Conservation (phyloP, 2,329 filamentous ascomycete genomes). For the Arachnomyces sp. region DNA sequence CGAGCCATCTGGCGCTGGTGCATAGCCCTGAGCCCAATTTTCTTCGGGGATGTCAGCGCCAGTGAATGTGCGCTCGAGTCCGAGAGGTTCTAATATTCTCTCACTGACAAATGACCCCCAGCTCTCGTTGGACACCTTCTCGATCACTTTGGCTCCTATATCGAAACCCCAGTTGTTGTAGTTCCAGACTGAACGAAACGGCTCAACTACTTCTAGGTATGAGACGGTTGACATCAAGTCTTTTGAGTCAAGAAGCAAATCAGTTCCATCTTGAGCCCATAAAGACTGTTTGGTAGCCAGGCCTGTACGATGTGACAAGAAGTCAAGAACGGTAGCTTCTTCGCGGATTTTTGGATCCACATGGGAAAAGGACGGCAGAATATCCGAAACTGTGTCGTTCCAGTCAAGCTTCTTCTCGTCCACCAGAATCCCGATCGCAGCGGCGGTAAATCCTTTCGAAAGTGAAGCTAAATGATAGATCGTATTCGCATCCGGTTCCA, state of each 20-base stretch:
- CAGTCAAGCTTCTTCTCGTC: conserved; percentile 17
- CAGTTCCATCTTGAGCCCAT: no score
- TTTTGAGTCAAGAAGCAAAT: conserved; percentile 10
- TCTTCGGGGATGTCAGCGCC: conserved; percentile 8
- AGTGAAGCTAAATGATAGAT: conserved; percentile 21
- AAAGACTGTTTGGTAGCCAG: no score
- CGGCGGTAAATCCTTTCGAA: conserved; percentile 21
- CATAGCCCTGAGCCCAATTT: conserved; percentile 16
- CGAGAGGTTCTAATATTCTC: conserved; percentile 18
- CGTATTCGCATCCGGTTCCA: conserved; percentile 15
- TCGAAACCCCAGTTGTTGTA: conserved; percentile 23
- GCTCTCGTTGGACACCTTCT: conserved; percentile 14
- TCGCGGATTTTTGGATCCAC: conserved; percentile 12
- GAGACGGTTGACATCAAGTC: conserved; percentile 7
- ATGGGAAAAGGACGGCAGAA: conserved; percentile 17
- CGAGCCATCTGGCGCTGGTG: conserved; percentile 9
- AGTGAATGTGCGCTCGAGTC: conserved; percentile 17
- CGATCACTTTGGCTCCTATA: conserved; percentile 16
- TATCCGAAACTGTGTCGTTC: conserved; percentile 15
- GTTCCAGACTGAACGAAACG: conserved; percentile 11
- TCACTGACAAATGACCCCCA: conserved; percentile 17
- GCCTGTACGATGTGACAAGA: conserved; percentile 20
- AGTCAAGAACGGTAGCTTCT: conserved; percentile 18
- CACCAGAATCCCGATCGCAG: conserved; percentile 20
- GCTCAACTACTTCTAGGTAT: conserved; percentile 8